Evolutionary conservation across 495 filamentous ascomycete species (phyloP), one percentile per base, ranked within the genome.

Genomic region (Pyrenopolyporus hunteri): DNA sequence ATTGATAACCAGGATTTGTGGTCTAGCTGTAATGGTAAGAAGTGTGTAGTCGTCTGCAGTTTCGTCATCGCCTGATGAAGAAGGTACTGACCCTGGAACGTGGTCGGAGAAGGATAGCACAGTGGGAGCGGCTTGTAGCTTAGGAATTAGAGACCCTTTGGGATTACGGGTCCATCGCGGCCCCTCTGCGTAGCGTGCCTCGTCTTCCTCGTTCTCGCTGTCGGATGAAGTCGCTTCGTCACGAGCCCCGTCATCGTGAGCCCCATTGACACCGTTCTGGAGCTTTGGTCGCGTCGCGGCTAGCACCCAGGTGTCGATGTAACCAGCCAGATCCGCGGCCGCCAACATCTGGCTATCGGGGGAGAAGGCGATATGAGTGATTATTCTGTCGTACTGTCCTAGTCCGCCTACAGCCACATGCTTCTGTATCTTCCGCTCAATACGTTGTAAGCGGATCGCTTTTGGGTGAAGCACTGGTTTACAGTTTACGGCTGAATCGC

Each of bases 291-390:
- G 79, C 10, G 56, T 19, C 7, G 37, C 13, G 14, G 45, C 33
- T 23, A 97, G 73, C 3, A 89, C 73, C 86, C 91, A 99, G 10
- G 86, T 90, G 69, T 97, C 93, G 23, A 99, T 81, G 71, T 86
- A 89, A 22, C 95, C 95, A 43, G 87, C 86, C 17, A 98, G 69
- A 72, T 97, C 95, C 28, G 87, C 85, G 10, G 86, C 83, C 6
- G 86, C 89, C 11, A 98, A 71, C 46, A 96, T 83, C 49, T 82
- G 83, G 73, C 91, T 91, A 64, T 95, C 89, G 4, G 86, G 77
- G 6, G 92, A 95, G 72, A 97, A 98, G 0, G 85, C 81, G 13
- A 86, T 74, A 35, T 90, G 85, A 16, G 82, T 89, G 33, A 98
- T 85, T 19, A 84, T 85, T 63, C 88, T 81, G 48, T 93, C 83